These are phyloP conservation scores for Didymella exigua DNA, from an alignment of 2,329 filamentous ascomycete species.

Conservation along the genomic window DNA sequence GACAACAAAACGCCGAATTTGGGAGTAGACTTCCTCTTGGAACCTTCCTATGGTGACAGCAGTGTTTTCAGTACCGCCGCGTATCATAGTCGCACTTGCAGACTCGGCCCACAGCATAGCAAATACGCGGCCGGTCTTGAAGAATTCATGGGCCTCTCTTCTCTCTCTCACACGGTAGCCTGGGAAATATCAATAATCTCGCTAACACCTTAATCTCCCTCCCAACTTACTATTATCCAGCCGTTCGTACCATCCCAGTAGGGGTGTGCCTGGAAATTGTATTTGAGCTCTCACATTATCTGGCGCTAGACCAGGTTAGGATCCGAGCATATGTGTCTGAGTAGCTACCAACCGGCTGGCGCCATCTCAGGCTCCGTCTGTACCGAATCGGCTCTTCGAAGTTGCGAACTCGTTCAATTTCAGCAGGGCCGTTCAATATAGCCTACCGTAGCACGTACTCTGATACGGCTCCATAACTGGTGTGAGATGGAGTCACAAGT, in stretches of 20 bases:
- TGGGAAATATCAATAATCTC: background rate
- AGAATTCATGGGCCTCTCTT: constrained; percentile 21
- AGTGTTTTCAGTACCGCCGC: background rate
- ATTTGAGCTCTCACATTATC: background rate
- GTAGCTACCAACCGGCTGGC: background rate
- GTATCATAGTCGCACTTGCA: constrained; percentile 3
- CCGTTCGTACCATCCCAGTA: constrained; percentile 14
- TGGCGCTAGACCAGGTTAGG: background rate
- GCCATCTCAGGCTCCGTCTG: background rate
- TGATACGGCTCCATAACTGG: too few species aligned
- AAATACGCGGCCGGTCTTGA: constrained; percentile 28
- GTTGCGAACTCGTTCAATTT: background rate
- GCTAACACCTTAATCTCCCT: too few species aligned
- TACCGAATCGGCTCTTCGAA: background rate
- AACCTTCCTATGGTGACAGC: constrained; percentile 24
- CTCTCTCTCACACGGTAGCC: constrained; percentile 30
- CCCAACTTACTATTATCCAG: too few species aligned
- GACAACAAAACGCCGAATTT: constrained; percentile 39
- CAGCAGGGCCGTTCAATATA: too few species aligned
- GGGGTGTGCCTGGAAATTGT: background rate
- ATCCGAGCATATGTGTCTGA: too few species aligned
- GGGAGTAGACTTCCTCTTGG: constrained; percentile 19
- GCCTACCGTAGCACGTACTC: too few species aligned
- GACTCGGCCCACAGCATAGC: constrained; percentile 30
- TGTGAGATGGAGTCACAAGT: too few species aligned